Evolutionary conservation across 805 yeast species (phyloP), one percentile per base, ranked within the genome.

Genomic region (Candida coquimbonensis): DNA sequence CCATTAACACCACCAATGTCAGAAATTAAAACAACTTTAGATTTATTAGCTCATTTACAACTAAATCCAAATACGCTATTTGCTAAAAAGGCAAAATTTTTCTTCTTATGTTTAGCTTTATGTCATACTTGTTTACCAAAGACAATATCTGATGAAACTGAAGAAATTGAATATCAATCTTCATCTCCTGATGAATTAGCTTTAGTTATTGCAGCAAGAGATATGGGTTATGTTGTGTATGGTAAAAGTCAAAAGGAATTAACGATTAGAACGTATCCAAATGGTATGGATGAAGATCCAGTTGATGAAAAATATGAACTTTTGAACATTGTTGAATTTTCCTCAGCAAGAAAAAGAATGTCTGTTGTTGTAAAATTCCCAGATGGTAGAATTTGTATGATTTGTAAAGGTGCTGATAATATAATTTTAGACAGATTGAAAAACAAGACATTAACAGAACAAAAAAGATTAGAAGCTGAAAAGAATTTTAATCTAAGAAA

Each of bases 101-200:
- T 93, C 59, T 67, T 93, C 43, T 65, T 93, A 38, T 74, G 89
- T 2, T 68, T 93, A 43, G 93, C 98, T 0, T 67, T 93, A 39
- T 93, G 99, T 56, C 96, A 90, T 60, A 76, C 93, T 0, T 91
- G 98, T 61, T 67, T 87, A 40, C 98, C 98, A 2, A 82, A 83
- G 51, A 73, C 66, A 37, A 54, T 60, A 1, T 56, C 56, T 19
- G 62, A 55, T 11, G 65, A 62, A 0, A 63, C 56, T 3, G 80
- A 72, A 21, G 68, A 72, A 21, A 77, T 89, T 24, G 81, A 79
- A 46, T 93, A 93, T 56, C 97, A 91, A 60, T 87, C 98, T 0
- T 81, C 98, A 0, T 90, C 97, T 0, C 99, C 99, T 0, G 99
- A 93, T 65, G 99, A 93, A 62, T 66, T 90, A 42, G 99, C 99